Conservation (phyloP, 192 early-diverging fungal genomes). For the Coemansia brasiliensis region DNA sequence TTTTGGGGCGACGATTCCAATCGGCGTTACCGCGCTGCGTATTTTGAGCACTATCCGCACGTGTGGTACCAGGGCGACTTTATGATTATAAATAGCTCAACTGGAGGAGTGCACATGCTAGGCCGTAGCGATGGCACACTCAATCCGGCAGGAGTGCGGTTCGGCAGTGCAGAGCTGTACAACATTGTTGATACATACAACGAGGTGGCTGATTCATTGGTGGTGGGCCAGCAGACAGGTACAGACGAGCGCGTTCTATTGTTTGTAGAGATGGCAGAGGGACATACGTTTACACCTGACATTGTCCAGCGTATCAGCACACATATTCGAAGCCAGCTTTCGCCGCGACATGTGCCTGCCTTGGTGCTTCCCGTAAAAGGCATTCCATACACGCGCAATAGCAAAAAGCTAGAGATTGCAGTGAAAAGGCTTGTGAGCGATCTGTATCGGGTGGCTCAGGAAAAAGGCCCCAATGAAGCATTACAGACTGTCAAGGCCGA, state of each 20-base stretch:
- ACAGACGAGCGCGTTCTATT: constrained; percentile 91
- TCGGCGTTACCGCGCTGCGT: constrained; percentile 80
- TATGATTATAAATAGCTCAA: constrained; percentile 77
- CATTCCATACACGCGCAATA: constrained; percentile 94
- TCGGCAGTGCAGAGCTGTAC: constrained; percentile 93
- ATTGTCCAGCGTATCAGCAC: constrained; percentile 71
- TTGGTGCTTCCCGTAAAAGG: constrained; percentile 75
- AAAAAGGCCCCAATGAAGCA: constrained; percentile 55
- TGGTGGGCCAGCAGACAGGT: constrained; percentile 82
- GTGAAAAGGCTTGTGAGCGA: constrained; percentile 72
- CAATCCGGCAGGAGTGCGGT: constrained; percentile 90
- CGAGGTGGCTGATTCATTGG: constrained; percentile 82
- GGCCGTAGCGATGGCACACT: constrained; percentile 90
- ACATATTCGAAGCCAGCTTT: constrained; percentile 81
- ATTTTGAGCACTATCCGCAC: constrained; percentile 80
- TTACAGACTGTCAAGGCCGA: constrained; percentile 61
- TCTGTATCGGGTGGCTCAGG: constrained; percentile 44
- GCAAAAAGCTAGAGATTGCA: constrained; percentile 97
- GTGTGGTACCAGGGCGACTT: constrained; percentile 99
- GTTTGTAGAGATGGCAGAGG: constrained; percentile 83
- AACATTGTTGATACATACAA: constrained; percentile 84
- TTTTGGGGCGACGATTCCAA: constrained; percentile 84
- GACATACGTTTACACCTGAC: constrained; percentile 57
- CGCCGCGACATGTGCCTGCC: constrained; percentile 89
- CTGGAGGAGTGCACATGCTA: constrained; percentile 93